Conservation (phyloP, 2,329 filamentous ascomycete genomes). For the Calonectria crousiana region DNA sequence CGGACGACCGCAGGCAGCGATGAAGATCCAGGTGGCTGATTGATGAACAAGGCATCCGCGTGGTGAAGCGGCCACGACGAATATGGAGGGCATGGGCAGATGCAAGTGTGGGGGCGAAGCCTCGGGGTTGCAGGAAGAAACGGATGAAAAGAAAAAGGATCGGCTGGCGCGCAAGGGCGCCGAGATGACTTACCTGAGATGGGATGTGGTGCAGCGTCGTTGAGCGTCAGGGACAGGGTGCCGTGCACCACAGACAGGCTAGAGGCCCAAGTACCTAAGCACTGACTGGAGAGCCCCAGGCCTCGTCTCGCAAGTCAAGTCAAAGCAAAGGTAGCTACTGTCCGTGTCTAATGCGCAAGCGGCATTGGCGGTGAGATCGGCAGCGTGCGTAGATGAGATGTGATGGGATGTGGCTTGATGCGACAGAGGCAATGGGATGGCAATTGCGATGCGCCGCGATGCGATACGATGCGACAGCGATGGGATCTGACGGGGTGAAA, state of each 20-base stretch:
- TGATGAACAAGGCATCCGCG: constrained; percentile 16
- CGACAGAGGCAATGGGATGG: constrained; percentile 3
- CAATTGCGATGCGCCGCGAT: constrained; percentile 22
- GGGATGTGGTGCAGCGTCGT: constrained; percentile 27
- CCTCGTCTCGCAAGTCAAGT: constrained; percentile 25
- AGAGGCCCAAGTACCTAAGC: constrained; percentile 11
- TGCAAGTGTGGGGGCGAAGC: constrained; percentile 30
- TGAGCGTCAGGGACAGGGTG: constrained; percentile 26
- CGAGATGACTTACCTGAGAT: constrained; percentile 37
- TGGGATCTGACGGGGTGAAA: constrained; percentile 27
- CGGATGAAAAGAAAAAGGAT: constrained; percentile 16
- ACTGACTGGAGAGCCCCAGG: constrained; percentile 26
- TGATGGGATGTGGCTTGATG: background rate
- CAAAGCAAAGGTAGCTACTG: constrained; percentile 29
- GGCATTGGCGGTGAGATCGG: constrained; percentile 37
- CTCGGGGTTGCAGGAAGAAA: constrained; percentile 28
- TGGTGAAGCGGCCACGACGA: constrained; percentile 26
- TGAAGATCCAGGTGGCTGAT: constrained; percentile 24
- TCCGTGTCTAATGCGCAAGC: constrained; percentile 39
- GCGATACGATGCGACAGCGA: constrained; percentile 39
- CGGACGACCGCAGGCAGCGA: constrained; percentile 12
- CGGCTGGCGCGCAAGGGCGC: constrained; percentile 9
- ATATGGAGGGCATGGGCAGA: constrained; percentile 19
- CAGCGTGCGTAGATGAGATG: background rate
- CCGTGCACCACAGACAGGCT: constrained; percentile 8